Evolutionary conservation across 2,329 filamentous ascomycete genomes (phyloP), one percentile per base, ranked within the genome.

Genomic region (Monosporascus sp.): DNA sequence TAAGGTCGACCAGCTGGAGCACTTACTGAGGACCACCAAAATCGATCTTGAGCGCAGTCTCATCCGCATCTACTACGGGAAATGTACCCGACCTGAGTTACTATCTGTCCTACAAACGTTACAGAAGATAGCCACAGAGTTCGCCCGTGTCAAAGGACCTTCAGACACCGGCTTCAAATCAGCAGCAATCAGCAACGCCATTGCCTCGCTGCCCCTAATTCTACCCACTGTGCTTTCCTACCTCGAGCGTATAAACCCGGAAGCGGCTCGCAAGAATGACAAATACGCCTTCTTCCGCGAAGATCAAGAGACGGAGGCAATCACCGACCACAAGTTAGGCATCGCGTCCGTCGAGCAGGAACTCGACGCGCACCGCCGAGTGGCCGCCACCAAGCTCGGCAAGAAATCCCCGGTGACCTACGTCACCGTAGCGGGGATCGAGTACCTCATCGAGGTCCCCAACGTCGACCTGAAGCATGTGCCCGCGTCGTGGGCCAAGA

Each of bases 31-130:
- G 26, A 87, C 80, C 55, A 86, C 87, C 56, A 90, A 81, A 66
- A 85, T 82, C 6, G 94, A 99, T 66, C 82, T 99, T 6, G 94
- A 99, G 71, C 91, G 94, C 61, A 94, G 89, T 56, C 77, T 99
- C 46, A 92, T 97, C 64, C 84, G 94, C 45, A 96, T 99, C 55
- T 99, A 97, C 75, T 99, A 99, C 71, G 91, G 92, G 49, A 97
- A 96, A 73, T 97, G 92, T 69, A 88, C 89, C 1, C 85, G 94
- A 0, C 88, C 92, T 0, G 94, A 99, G 70, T 82, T 99, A 4
- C 78, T 97, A 2, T 84, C 82, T 1, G 87, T 95, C 5, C 77
- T 99, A 1, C 92, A 97, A 69, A 88, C 89, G 0, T 77, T 99
- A 53, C 91, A 96, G 63, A 82, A 78, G 54, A 90, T 97, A 46